Evolutionary conservation across 1,284 basidiomycete species (phyloP).

Genomic region (Tilletia walkeri): DNA sequence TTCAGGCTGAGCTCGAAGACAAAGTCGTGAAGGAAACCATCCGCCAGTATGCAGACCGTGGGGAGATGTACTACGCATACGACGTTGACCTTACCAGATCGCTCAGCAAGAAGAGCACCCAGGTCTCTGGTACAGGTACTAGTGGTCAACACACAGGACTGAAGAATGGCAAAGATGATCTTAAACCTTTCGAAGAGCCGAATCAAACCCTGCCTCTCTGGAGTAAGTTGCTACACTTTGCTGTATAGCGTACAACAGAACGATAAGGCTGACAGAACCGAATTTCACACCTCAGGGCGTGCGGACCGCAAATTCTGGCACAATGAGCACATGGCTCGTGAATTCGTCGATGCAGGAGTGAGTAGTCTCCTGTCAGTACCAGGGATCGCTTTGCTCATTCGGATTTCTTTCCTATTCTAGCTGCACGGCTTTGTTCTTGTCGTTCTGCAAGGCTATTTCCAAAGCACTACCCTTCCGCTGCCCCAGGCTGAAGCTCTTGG

Average conservation of each 20-base stretch:
- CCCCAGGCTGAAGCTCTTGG: conserved; percentile 18
- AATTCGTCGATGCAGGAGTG: conserved; percentile 58
- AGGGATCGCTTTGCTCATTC: conserved; percentile 32
- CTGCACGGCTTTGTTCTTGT: conserved; percentile 79
- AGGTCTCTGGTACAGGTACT: conserved; percentile 10
- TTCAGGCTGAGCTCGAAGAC: conserved; percentile 45
- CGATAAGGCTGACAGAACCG: background rate
- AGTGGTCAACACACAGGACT: background rate
- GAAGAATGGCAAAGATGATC: background rate
- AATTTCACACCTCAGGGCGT: conserved; percentile 57
- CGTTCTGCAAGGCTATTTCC: conserved; percentile 84
- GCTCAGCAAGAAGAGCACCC: conserved; percentile 58
- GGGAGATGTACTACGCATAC: conserved; percentile 56
- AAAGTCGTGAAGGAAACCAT: conserved; percentile 46
- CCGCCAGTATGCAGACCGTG: conserved; percentile 38
- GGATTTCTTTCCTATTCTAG: conserved; percentile 50
- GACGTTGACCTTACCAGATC: conserved; percentile 61
- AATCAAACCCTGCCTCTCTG: conserved; percentile 72
- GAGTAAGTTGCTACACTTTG: conserved; percentile 50
- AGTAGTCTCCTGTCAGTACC: background rate
- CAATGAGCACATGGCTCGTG: conserved; percentile 76
- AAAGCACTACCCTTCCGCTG: conserved; percentile 55
- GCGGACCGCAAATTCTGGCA: conserved; percentile 84
- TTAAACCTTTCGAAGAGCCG: conserved; percentile 68
- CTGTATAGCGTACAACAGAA: background rate